Percentiles rank a stretch among this genome's conserved stretches.
Conservation (phyloP, 805 yeast species). For the Kazachstania psychrophila region DNA sequence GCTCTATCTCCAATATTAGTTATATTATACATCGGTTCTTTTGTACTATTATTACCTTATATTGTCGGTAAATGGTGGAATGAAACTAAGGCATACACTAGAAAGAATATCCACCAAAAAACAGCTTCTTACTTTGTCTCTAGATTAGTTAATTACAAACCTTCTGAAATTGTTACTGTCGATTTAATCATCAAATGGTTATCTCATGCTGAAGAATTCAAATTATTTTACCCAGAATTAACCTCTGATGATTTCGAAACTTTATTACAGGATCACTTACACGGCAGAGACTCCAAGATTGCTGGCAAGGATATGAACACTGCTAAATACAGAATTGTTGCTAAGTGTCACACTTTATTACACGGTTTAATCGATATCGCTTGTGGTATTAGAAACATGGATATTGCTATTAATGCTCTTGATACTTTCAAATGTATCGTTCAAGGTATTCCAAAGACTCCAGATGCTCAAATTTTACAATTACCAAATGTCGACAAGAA, state of each 20-base stretch:
- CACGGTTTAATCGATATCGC: slow-evolving; percentile 73
- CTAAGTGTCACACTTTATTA: slow-evolving; percentile 56
- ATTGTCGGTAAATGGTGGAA: slow-evolving; percentile 89
- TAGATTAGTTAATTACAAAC: slow-evolving; percentile 62
- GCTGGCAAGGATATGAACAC: slow-evolving; percentile 28
- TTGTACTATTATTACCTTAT: slow-evolving; percentile 72
- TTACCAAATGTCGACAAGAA: slow-evolving; percentile 60
- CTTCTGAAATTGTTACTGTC: slow-evolving; percentile 52
- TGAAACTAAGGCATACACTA: slow-evolving; percentile 68
- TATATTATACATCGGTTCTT: slow-evolving; percentile 55
- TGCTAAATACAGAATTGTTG: slow-evolving; percentile 47
- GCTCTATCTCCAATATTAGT: slow-evolving; percentile 58
- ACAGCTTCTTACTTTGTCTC: slow-evolving; percentile 78
- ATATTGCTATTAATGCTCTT: slow-evolving; percentile 48
- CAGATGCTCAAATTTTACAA: slow-evolving; percentile 62
- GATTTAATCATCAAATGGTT: slow-evolving; percentile 50
- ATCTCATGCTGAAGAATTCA: slow-evolving; percentile 58
- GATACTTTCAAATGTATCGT: slow-evolving; percentile 62
- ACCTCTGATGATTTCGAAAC: slow-evolving; percentile 40
- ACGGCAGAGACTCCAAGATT: slow-evolving; percentile 35
- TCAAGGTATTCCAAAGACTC: slow-evolving; percentile 60
- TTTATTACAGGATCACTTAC: slow-evolving; percentile 49
- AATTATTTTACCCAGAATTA: slow-evolving; percentile 33
- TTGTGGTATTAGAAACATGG: slow-evolving; percentile 64
- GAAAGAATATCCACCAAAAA: slow-evolving; percentile 68